Conservation (phyloP, 108 stramenopile species). For the Conticribra guillardii region DNA sequence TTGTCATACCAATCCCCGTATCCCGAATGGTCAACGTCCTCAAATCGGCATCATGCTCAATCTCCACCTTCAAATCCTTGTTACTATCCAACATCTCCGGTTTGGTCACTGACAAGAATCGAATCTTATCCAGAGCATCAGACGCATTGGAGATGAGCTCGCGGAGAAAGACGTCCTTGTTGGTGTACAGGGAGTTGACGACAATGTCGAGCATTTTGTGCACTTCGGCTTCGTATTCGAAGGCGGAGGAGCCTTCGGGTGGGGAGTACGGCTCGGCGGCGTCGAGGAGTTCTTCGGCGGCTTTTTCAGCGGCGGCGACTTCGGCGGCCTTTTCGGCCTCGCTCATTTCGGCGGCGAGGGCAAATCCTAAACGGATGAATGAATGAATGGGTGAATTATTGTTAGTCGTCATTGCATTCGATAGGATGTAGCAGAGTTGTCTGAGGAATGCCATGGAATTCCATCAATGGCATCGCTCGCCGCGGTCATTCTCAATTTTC, state of each 20-base stretch:
- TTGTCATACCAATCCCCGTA: constrained; percentile 98
- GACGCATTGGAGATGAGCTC: constrained; percentile 98
- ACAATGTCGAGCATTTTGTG: constrained; percentile 99
- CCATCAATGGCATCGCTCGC: no score
- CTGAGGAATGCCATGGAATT: no score
- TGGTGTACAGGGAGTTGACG: constrained; percentile 99
- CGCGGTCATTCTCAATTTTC: no score
- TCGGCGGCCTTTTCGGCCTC: constrained; percentile 42
- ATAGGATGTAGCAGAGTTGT: no score
- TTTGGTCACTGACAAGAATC: constrained; percentile 92
- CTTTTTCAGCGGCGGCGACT: constrained; percentile 37
- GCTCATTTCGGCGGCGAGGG: constrained; percentile 33
- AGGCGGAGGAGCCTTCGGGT: constrained; percentile 45
- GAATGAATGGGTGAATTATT: not conserved
- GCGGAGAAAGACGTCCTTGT: constrained; percentile 97
- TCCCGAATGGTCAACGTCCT: constrained; percentile 96
- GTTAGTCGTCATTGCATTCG: not conserved
- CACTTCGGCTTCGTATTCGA: constrained; percentile 97
- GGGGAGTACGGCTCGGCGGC: constrained; percentile 37
- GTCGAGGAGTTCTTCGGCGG: constrained; percentile 33
- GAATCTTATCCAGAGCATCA: constrained; percentile 98
- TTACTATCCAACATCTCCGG: constrained; percentile 77
- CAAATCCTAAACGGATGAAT: constrained; percentile 9
- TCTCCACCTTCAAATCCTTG: constrained; percentile 86
- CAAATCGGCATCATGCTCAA: constrained; percentile 89